Evolutionary conservation across 352 stramenopile genomes (phyloP), one percentile per base, ranked within the genome.

Genomic region (Plasmopara halstedii): DNA sequence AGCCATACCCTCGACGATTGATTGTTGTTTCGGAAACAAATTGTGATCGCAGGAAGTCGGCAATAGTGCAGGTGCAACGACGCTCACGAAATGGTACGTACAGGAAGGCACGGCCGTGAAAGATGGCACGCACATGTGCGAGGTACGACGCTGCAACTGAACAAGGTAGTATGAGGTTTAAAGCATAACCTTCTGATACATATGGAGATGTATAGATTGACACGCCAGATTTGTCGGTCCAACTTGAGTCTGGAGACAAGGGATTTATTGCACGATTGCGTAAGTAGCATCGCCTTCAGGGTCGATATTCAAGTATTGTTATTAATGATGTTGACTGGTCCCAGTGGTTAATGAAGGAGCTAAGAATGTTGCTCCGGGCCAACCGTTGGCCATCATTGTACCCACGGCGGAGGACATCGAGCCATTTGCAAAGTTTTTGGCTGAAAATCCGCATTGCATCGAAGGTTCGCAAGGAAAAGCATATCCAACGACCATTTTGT

Each of bases 211-310:
- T 46, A 20, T 38, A 86, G 79, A 88, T 94, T 45, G 82, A 94
- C 46, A 94, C 82, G 25, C 82, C 82, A 5, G 82, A 94, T 49
- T 58, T 94, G 36, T 71, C 67, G 34, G 88, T 94, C 35, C 68
- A 78, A 55, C 59, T 94, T 21, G 79, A 94, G 46, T 62, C 74
- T 23, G 82, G 81, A 15, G 82, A 94, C 51, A 75, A 85, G 41
- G 82, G 82, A 31, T 88, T 77, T 49, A 61, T 94, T 25, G 82
- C 82, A 17, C 79, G 73, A 41, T 73, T 90, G 50, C 41, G 78
- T 89, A 63, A 58, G 76, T 66, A 7, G n/a, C n/a, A n/a, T n/a
- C n/a, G n/a, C n/a, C n/a, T n/a, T n/a, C n/a, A n/a, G n/a, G n/a
- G n/a, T n/a, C n/a, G n/a, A n/a, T n/a, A n/a, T n/a, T n/a, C n/a